These are phyloP conservation scores for Pholiota molesta DNA, from an alignment of 768 basidiomycete species.

Conservation along the genomic window DNA sequence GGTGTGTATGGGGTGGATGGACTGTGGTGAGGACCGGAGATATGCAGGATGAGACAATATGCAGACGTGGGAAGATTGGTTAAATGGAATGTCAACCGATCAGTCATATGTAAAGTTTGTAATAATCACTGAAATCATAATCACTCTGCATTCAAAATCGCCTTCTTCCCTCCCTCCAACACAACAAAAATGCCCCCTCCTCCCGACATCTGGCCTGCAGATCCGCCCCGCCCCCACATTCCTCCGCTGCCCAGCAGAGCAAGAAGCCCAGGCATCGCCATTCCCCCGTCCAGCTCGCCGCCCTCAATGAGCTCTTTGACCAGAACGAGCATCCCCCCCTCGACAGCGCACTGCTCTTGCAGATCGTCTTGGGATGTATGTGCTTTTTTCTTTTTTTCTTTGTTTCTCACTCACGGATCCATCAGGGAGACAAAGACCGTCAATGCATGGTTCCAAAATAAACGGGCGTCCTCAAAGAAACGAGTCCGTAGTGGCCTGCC, in stretches of 20 bases:
- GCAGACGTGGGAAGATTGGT: conserved; percentile 34
- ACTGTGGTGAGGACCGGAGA: not conserved
- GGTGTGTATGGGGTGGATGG: not conserved
- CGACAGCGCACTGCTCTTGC: conserved; percentile 71
- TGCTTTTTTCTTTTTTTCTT: conserved; percentile 24
- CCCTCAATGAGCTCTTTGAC: conserved; percentile 80
- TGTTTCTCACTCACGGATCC: conserved; percentile 18
- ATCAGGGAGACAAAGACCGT: conserved; percentile 82
- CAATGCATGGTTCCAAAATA: conserved; percentile 88
- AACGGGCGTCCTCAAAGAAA: conserved; percentile 83
- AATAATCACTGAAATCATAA: conserved; percentile 30
- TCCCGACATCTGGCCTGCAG: conserved; percentile 30
- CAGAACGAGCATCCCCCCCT: conserved; percentile 75
- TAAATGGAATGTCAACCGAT: conserved; percentile 29
- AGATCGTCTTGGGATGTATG: conserved; percentile 76
- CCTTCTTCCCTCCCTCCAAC: conserved; percentile 21
- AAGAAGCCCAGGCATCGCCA: conserved; percentile 86
- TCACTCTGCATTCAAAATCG: conserved; percentile 28
- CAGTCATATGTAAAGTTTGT: conserved; percentile 30
- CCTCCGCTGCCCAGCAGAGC: conserved; percentile 36
- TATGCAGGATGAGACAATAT: conserved; percentile 18
- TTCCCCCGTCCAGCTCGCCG: conserved; percentile 68
- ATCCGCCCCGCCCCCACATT: conserved; percentile 26
- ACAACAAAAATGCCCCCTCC: conserved; percentile 27
- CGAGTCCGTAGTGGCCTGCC: conserved; percentile 42